A percentile compares a stretch with the other conserved stretches of the same genome.
phyloP scores from a whole-genome alignment of 495 filamentous ascomycete species.

The Talaromyces adpressus region DNA sequence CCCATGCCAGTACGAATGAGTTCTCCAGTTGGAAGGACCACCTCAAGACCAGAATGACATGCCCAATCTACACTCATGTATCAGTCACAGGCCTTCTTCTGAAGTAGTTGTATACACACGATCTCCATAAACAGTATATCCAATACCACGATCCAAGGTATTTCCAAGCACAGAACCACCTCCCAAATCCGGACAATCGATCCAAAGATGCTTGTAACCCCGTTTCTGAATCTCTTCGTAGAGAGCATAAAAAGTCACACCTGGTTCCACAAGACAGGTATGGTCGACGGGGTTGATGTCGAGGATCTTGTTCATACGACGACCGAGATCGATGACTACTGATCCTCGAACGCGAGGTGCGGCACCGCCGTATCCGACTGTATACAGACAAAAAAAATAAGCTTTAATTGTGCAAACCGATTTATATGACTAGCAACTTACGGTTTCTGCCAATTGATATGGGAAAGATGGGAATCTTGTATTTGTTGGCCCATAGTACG shows the following conservation, averaged over 20 bases:
- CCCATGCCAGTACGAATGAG: slow-evolving; percentile 55
- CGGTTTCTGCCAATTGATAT: slow-evolving; percentile 46
- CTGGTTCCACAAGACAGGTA: slow-evolving; percentile 31
- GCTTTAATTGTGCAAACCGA: background rate
- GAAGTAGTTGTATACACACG: slow-evolving; percentile 2
- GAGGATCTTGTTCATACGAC: slow-evolving; percentile 25
- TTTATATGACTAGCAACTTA: background rate
- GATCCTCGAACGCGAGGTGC: slow-evolving; percentile 46
- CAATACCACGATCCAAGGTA: slow-evolving; percentile 34
- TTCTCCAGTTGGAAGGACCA: slow-evolving; percentile 50
- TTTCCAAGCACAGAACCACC: slow-evolving; percentile 53
- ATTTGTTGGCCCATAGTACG: slow-evolving; percentile 39
- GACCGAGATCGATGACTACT: slow-evolving; percentile 47
- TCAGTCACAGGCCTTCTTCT: background rate
- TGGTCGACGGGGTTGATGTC: slow-evolving; percentile 27
- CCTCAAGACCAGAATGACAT: slow-evolving; percentile 45
- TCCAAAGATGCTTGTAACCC: slow-evolving; percentile 43
- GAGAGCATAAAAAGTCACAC: slow-evolving; percentile 47
- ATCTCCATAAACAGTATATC: slow-evolving; percentile 29
- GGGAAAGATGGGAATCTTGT: slow-evolving; percentile 45
- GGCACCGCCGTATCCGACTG: slow-evolving; percentile 40
- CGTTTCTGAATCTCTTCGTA: slow-evolving; percentile 42
- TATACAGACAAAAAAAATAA: background rate
- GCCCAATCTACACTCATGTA: background rate
- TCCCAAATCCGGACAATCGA: slow-evolving; percentile 47